These are phyloP conservation scores for Pueraria montana DNA, from an alignment of 306 rosid genomes.

Conservation along the genomic window DNA sequence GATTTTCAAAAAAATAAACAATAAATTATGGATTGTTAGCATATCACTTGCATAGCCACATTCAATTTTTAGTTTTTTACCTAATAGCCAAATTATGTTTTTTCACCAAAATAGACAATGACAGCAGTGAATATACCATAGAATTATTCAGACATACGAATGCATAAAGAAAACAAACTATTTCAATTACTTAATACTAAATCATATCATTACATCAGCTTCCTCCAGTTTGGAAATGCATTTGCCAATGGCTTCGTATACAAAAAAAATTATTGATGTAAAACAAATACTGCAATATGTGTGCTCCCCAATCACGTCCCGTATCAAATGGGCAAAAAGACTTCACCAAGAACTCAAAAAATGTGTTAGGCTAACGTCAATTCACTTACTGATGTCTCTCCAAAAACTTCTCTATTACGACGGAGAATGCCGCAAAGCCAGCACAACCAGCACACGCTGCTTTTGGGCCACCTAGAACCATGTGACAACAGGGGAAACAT, in stretches of 20 bases:
- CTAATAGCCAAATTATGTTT: not conserved
- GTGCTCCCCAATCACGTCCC: not conserved
- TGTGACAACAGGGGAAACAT: constrained; percentile 47
- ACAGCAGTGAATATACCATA: not conserved
- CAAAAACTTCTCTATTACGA: constrained; percentile 81
- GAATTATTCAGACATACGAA: not conserved
- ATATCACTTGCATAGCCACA: not conserved
- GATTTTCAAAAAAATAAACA: too few relatives aligned
- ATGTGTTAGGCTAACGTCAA: constrained; percentile 31
- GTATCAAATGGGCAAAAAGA: constrained; percentile 31
- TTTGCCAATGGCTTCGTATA: constrained; percentile 35
- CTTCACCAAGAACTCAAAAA: constrained; percentile 30
- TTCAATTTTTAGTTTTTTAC: not conserved
- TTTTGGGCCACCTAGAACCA: constrained; percentile 85
- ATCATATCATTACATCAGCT: constrained; percentile 34
- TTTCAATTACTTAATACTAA: constrained; percentile 24
- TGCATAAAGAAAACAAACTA: not conserved
- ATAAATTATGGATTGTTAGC: too few relatives aligned
- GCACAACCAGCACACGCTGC: constrained; percentile 96
- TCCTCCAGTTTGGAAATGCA: constrained; percentile 29
- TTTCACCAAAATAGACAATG: not conserved
- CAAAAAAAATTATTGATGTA: constrained; percentile 29
- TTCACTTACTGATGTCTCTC: constrained; percentile 74
- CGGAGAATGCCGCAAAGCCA: constrained; percentile 94
- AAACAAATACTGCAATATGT: constrained; percentile 8